Conservation (phyloP, 78 protist species). For the Creolimax fragrantissima region DNA sequence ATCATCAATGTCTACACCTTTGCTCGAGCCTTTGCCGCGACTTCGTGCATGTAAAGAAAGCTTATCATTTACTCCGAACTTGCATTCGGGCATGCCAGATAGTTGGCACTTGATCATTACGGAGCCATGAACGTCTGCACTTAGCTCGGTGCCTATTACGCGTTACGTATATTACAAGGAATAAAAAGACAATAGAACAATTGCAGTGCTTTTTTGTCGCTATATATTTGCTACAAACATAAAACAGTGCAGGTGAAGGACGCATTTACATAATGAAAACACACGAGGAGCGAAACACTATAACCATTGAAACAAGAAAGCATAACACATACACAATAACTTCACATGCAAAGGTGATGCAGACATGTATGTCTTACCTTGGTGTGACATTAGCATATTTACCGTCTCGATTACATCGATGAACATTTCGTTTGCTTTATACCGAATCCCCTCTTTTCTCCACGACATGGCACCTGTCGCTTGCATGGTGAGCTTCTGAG, state of each 20-base stretch:
- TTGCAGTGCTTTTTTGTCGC: slow-evolving; percentile 48
- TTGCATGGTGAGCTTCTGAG: background rate
- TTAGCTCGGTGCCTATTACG: slow-evolving; percentile 50
- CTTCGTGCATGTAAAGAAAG: slow-evolving; percentile 27
- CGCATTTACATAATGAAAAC: background rate
- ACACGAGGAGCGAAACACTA: slow-evolving; percentile 23
- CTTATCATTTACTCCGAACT: slow-evolving; percentile 94
- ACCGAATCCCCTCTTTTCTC: slow-evolving; percentile 81
- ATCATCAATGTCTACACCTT: slow-evolving; percentile 75
- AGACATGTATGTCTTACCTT: no score
- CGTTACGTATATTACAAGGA: background rate
- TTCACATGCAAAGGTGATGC: no score
- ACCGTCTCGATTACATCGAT: slow-evolving; percentile 85
- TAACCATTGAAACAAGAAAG: slow-evolving; percentile 26
- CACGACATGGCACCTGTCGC: slow-evolving; percentile 59
- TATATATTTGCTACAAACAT: background rate
- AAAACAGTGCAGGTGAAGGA: background rate
- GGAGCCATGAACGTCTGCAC: slow-evolving; percentile 84
- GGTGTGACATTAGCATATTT: slow-evolving; percentile 20
- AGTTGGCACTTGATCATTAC: slow-evolving; percentile 75
- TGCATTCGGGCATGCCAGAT: slow-evolving; percentile 98
- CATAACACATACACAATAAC: no score
- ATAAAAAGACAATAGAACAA: background rate
- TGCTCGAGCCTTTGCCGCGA: background rate
- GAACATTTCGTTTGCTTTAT: slow-evolving; percentile 90